Evolutionary conservation across 1,139 yeast genomes (phyloP).

Genomic region (Martiniozyma asiatica): DNA sequence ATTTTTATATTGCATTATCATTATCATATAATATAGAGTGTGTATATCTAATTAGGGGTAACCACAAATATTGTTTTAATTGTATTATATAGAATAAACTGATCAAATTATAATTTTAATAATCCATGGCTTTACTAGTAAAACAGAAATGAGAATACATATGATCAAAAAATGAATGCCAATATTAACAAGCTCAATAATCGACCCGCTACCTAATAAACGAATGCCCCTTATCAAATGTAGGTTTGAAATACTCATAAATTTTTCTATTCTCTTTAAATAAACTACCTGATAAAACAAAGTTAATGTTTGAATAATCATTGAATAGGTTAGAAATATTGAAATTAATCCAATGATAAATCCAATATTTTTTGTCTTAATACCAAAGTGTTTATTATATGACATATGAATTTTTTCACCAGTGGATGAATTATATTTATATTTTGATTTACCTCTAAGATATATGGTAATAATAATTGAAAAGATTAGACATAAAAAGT

Average conservation of each 20-base stretch:
- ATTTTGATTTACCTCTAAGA: slow-evolving; percentile 6
- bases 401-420: too few species aligned
- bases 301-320: slow-evolving; percentile 1
- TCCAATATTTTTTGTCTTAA: too few species aligned
- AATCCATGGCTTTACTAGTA: slow-evolving; percentile 16
- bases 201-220: slow-evolving; percentile 11
- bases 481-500: slow-evolving; percentile 8
- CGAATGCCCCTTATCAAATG: slow-evolving; percentile 6
- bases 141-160: slow-evolving; percentile 8
- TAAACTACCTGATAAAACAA: slow-evolving; percentile 5
- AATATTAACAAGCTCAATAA: slow-evolving; percentile 9
- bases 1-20: too few species aligned
- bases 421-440: too few species aligned
- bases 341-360: too few species aligned
- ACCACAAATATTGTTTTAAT: background rate
- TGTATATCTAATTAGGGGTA: too few species aligned
- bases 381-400: too few species aligned
- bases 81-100: background rate
- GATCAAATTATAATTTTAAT: slow-evolving; percentile 4
- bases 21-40: too few species aligned
- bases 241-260: slow-evolving; percentile 1
- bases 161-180: slow-evolving; percentile 11
- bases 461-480: slow-evolving; percentile 10
- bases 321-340: too few species aligned
- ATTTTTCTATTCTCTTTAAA: slow-evolving; percentile 1